These are phyloP conservation scores for Penicillium glabrum DNA, from an alignment of 2,329 filamentous ascomycete genomes.

Conservation along the genomic window DNA sequence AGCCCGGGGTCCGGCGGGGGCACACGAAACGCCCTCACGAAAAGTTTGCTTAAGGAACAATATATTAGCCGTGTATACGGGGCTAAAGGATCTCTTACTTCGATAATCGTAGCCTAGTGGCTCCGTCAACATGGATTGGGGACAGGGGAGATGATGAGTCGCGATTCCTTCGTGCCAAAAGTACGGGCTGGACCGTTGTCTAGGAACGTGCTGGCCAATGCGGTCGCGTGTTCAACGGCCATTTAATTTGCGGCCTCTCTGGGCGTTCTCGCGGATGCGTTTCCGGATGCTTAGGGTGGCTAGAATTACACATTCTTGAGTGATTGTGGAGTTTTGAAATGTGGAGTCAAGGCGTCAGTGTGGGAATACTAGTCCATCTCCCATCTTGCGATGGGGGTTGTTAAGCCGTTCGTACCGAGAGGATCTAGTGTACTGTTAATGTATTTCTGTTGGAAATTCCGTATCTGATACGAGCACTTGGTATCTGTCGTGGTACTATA, in stretches of 20 bases:
- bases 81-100: background rate
- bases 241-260: constrained; percentile 5
- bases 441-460: background rate
- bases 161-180: constrained; percentile 5
- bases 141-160: constrained; percentile 6
- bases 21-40: background rate
- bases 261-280: constrained; percentile 8
- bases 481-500: background rate
- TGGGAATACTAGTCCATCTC: background rate
- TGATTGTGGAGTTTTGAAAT: constrained; percentile 9
- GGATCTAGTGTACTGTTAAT: background rate
- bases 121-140: constrained; percentile 10
- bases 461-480: background rate
- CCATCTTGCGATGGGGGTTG: background rate
- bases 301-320: constrained; percentile 4
- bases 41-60: constrained; percentile 3
- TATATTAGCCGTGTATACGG: background rate
- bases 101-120: constrained; percentile 8
- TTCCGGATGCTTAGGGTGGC: constrained; percentile 7
- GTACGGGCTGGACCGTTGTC: constrained; percentile 17
- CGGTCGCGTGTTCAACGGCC: background rate
- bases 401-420: background rate
- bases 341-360: background rate
- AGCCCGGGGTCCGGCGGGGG: background rate
- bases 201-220: constrained; percentile 12